Evolutionary conservation across 2,329 filamentous ascomycete species (phyloP).

Genomic region (Metarhizium anisopliae): DNA sequence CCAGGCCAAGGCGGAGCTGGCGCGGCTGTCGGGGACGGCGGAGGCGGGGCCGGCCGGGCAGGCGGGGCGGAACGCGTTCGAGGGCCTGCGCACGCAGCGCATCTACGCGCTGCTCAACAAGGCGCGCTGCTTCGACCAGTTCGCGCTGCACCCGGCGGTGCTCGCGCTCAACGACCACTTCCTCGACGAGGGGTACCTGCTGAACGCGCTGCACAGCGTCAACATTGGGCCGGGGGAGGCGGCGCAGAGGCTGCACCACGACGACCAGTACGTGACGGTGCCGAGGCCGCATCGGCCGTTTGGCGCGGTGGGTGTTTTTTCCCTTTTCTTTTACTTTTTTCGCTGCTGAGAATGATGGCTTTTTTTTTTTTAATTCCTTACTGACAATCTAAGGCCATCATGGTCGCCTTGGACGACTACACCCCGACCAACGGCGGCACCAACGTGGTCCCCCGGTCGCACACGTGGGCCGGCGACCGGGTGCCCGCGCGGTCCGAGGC

Average conservation of each 20-base stretch:
- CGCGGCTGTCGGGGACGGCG: constrained; percentile 12
- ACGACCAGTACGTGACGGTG: constrained; percentile 19
- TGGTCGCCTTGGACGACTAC: constrained; percentile 8
- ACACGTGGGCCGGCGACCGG: constrained; percentile 21
- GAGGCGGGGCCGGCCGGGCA: constrained; percentile 16
- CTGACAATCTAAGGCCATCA: neutral
- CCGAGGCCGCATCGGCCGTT: constrained; percentile 25
- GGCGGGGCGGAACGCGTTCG: constrained; percentile 26
- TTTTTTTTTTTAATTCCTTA: too few relatives aligned
- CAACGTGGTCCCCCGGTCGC: constrained; percentile 24
- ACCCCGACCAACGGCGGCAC: constrained; percentile 25
- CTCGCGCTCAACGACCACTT: constrained; percentile 30
- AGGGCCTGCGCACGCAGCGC: constrained; percentile 26
- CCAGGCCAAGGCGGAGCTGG: constrained; percentile 12
- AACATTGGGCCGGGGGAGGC: constrained; percentile 28
- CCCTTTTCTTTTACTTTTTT: too few relatives aligned
- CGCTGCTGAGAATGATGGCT: too few relatives aligned
- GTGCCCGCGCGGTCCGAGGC: constrained; percentile 17
- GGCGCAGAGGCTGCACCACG: constrained; percentile 27
- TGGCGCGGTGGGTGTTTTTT: constrained; percentile 15
- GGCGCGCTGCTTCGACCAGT: constrained; percentile 27
- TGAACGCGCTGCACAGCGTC: constrained; percentile 27
- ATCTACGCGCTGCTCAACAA: constrained; percentile 31
- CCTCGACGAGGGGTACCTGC: constrained; percentile 25
- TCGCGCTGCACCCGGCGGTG: constrained; percentile 22